phyloP scores from a whole-genome alignment of 2,329 filamentous ascomycete genomes.

The Diaporthe humulicola region DNA sequence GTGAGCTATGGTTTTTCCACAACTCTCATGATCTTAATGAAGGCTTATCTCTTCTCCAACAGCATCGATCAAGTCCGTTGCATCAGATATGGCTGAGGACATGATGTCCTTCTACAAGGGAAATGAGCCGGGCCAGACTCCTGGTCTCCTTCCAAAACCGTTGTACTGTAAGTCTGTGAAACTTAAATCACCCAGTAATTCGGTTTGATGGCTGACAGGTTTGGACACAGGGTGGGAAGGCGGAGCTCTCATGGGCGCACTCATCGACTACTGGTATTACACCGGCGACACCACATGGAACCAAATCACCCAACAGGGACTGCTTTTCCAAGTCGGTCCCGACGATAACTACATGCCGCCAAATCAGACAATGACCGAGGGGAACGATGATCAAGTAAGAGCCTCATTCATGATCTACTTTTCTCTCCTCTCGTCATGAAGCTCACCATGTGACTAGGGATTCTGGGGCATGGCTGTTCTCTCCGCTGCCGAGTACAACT shows the following conservation, averaged over 20 bases:
- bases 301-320: conserved; percentile 73
- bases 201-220: not conserved
- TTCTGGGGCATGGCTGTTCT: conserved; percentile 79
- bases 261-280: conserved; percentile 89
- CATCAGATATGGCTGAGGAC: conserved; percentile 65
- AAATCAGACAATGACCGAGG: conserved; percentile 75
- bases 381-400: conserved; percentile 74
- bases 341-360: conserved; percentile 80
- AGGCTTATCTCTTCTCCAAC: not conserved
- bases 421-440: too few species aligned
- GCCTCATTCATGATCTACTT: not conserved
- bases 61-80: conserved; percentile 65
- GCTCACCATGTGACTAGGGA: conserved; percentile 49
- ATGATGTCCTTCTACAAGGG: conserved; percentile 64
- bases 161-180: conserved; percentile 64
- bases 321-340: conserved; percentile 80
- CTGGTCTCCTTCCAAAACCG: conserved; percentile 65
- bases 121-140: conserved; percentile 62
- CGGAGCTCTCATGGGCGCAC: conserved; percentile 77
- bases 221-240: conserved; percentile 74
- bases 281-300: conserved; percentile 82
- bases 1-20: not conserved
- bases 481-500: conserved; percentile 75
- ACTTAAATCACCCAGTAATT: not conserved
- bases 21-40: accelerated